Evolutionary conservation across 2,329 filamentous ascomycete species (phyloP), one percentile per base, ranked within the genome.

Genomic region (Epichloe bromicola): DNA sequence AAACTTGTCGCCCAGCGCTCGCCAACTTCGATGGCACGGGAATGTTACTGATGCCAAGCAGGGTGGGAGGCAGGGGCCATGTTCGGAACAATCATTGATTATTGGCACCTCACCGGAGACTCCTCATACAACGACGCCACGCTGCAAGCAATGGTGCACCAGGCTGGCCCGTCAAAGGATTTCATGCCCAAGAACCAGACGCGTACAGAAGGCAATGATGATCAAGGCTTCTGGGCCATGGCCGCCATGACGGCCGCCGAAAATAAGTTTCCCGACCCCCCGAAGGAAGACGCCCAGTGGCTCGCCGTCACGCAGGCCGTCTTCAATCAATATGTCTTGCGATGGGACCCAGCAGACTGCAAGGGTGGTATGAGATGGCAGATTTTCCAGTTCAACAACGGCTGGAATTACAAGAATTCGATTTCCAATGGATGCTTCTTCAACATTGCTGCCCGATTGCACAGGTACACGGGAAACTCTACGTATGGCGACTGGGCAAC

Each of bases 201-300:
- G 6, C 65, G 70, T 46, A 75, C 74, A 2, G 66, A 76, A 54
- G 83, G 83, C 56, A 88, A 87, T 66, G 85, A 88, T 56, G 85
- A 88, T 59, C 85, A 88, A 65, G 83, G 85, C 5, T 91, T 93
- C 67, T 94, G 88, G 88, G 86, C 79, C n/a, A 76, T 93, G 72
- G 80, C 87, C 1, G 85, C 83, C 54, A 85, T 94, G 74, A 77
- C 79, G 10, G 88, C 88, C 2, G 83, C 85, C 38, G 88, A 94
- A 67, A 79, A 83, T 59, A 82, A 81, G 55, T 91, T 85, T 60
- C 83, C 83, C 2, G 76, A 88, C 58, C 83, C 85, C 4, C 4
- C 74, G 78, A 0, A 70, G 0, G 76, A 75, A 52, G 63, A 82
- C 49, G 80, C 85, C 0, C 81, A 85, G 54, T 95, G 72, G 86